phyloP scores from a whole-genome alignment of 1,284 basidiomycete species.

The Cystobasidium sp. region DNA sequence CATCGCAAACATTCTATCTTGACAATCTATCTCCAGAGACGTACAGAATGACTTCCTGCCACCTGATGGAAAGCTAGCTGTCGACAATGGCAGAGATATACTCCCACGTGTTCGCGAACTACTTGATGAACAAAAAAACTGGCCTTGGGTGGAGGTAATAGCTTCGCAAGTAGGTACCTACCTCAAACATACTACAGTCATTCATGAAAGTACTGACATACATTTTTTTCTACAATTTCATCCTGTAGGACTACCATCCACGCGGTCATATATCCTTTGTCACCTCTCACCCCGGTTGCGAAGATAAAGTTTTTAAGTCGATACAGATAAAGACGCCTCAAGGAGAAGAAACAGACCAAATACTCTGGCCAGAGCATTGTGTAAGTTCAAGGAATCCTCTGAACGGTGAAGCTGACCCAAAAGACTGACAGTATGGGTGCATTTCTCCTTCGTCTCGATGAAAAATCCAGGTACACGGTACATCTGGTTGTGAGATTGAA shows the following conservation, averaged over 20 bases:
- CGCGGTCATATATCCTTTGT: constrained; percentile 68
- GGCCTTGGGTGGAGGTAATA: constrained; percentile 61
- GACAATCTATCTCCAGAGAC: constrained; percentile 58
- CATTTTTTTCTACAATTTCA: not conserved
- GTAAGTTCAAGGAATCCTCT: constrained; percentile 53
- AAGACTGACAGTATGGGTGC: too few species aligned
- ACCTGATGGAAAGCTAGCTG: constrained; percentile 65
- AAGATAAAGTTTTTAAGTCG: constrained; percentile 59
- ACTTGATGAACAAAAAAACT: constrained; percentile 55
- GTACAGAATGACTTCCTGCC: constrained; percentile 71
- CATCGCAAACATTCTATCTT: too few species aligned
- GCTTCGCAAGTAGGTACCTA: constrained; percentile 59
- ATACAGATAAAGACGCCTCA: constrained; percentile 57
- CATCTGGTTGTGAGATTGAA: constrained; percentile 60
- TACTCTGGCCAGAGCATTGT: constrained; percentile 69
- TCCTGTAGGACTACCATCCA: constrained; percentile 62
- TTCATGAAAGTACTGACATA: too few species aligned
- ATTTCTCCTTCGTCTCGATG: not conserved
- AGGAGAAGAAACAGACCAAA: constrained; percentile 59
- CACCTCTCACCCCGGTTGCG: constrained; percentile 59
- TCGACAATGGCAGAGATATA: constrained; percentile 61
- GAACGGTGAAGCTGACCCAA: not conserved
- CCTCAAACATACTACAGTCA: not conserved
- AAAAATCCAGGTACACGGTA: constrained; percentile 44
- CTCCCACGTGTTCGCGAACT: constrained; percentile 62